phyloP scores from a whole-genome alignment of 2,329 filamentous ascomycete genomes.

The Exophiala sideris region DNA sequence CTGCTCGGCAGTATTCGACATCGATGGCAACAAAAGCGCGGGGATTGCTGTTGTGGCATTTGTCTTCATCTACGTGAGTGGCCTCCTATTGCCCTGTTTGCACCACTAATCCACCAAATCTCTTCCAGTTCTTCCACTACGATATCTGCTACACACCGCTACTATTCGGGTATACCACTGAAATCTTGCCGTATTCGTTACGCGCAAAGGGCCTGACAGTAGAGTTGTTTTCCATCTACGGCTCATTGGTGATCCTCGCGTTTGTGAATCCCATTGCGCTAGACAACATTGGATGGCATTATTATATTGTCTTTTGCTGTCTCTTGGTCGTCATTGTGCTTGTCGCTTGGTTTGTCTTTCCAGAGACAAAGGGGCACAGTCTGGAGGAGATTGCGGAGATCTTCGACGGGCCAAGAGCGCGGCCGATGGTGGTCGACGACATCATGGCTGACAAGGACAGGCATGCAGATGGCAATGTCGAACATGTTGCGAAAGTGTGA shows the following conservation, averaged over 20 bases:
- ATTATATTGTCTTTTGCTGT: conserved; percentile 37
- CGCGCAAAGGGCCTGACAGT: conserved; percentile 46
- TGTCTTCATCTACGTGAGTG: conserved; percentile 38
- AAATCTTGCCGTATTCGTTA: conserved; percentile 49
- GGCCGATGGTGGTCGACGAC: background rate
- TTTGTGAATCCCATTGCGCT: conserved; percentile 38
- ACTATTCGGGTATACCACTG: conserved; percentile 41
- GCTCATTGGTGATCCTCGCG: conserved; percentile 26
- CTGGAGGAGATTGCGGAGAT: conserved; percentile 10
- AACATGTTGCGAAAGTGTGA: background rate
- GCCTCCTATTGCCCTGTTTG: conserved; percentile 25
- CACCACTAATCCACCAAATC: background rate
- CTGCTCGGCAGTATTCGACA: conserved; percentile 36
- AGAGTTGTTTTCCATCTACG: conserved; percentile 28
- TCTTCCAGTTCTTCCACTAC: conserved; percentile 28
- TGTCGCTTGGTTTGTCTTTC: conserved; percentile 29
- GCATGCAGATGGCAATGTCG: background rate
- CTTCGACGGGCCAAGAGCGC: conserved; percentile 5
- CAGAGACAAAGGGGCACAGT: conserved; percentile 32
- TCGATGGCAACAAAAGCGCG: conserved; percentile 29
- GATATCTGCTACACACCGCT: conserved; percentile 34
- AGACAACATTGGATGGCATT: conserved; percentile 34
- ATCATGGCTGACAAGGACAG: background rate
- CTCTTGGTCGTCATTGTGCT: conserved; percentile 29
- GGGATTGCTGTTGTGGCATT: conserved; percentile 40